Percentiles rank a stretch among this genome's conserved stretches.
Conservation (phyloP, 208 protist species). For the Leishmania major region DNA sequence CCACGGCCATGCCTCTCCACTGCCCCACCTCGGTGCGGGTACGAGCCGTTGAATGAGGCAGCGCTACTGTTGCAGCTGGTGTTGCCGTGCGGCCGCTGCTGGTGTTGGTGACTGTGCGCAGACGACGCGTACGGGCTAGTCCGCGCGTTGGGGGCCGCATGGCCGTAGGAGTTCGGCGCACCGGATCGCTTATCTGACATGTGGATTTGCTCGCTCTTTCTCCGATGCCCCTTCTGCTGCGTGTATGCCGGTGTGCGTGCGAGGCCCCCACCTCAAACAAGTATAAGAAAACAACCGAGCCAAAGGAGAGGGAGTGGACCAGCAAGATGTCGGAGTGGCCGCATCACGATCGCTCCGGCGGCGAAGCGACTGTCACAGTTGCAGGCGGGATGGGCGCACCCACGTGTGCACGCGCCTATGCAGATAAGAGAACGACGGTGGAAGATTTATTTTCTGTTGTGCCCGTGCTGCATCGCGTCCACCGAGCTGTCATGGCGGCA, state of each 20-base stretch:
- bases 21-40: not conserved
- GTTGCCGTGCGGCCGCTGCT: slow-evolving; percentile 6
- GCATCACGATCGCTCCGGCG: too few species aligned
- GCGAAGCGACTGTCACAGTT: too few species aligned
- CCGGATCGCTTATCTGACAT: not conserved
- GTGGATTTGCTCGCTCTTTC: not conserved
- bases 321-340: too few species aligned
- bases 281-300: not conserved
- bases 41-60: not conserved
- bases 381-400: too few species aligned
- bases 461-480: too few species aligned
- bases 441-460: not conserved
- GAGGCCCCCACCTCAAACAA: not conserved
- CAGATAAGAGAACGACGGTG: not conserved
- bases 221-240: not conserved
- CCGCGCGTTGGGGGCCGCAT: not conserved
- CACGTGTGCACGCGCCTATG: not conserved
- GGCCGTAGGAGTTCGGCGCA: not conserved
- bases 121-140: not conserved
- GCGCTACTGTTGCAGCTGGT: not conserved
- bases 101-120: not conserved
- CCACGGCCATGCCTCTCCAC: slow-evolving; percentile 5
- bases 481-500: too few species aligned
- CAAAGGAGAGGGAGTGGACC: not conserved
- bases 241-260: not conserved